phyloP scores from a whole-genome alignment of 1,284 basidiomycete species.

The Ustilago loliicola region DNA sequence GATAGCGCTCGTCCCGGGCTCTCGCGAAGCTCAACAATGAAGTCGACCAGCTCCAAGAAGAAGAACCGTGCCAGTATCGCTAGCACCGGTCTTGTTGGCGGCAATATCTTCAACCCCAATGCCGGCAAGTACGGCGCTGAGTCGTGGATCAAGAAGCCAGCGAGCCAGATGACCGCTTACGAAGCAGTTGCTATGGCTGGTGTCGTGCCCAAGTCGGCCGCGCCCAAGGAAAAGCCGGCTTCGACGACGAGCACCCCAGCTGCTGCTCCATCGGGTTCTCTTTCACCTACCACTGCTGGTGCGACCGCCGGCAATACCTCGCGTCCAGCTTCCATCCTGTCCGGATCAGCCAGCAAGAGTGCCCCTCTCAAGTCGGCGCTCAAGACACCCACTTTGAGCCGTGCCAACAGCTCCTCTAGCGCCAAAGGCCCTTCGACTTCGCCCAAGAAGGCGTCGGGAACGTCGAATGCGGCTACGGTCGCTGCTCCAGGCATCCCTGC shows the following conservation, averaged over 20 bases:
- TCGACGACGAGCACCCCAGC: constrained; percentile 1
- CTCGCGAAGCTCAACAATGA: constrained; percentile 49
- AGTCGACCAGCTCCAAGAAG: constrained; percentile 57
- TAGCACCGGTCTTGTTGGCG: constrained; percentile 35
- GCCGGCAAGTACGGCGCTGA: constrained; percentile 56
- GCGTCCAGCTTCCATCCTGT: constrained; percentile 44
- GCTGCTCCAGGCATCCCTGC: constrained; percentile 9
- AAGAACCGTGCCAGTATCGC: constrained; percentile 56
- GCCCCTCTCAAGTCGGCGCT: constrained; percentile 64
- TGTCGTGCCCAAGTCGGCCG: constrained; percentile 47
- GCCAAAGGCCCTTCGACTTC: constrained; percentile 25
- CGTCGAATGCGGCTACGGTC: constrained; percentile 5
- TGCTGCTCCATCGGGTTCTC: constrained; percentile 14
- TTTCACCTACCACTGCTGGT: constrained; percentile 4
- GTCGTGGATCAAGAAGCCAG: constrained; percentile 54
- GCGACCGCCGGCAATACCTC: constrained; percentile 24
- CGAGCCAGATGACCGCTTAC: constrained; percentile 52
- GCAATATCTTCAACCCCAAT: constrained; percentile 51
- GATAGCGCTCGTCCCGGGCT: constrained; percentile 33
- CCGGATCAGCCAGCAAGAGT: constrained; percentile 45
- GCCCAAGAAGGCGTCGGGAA: constrained; percentile 37
- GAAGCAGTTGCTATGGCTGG: constrained; percentile 62
- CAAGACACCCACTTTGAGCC: constrained; percentile 51
- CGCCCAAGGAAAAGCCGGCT: constrained; percentile 28
- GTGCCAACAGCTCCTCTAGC: constrained; percentile 42